A percentile compares a stretch with the other conserved stretches of the same genome.
phyloP scores from a whole-genome alignment of 331 rosid species.

The Acacia pycnantha region DNA sequence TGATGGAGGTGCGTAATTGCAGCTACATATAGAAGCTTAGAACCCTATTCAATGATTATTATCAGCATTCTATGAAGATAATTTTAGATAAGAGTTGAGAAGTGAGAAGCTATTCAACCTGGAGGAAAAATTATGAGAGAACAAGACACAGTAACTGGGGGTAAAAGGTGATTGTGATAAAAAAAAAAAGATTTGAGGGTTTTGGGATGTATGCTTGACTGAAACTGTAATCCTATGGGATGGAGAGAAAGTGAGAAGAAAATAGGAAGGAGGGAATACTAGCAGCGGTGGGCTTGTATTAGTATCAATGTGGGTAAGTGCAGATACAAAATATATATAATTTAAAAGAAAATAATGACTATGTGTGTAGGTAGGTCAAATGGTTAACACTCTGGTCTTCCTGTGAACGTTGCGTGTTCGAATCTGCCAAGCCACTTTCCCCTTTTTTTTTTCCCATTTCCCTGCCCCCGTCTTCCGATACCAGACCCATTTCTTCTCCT shows the following conservation, averaged over 20 bases:
- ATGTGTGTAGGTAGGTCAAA: no score
- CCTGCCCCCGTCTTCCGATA: conserved; percentile 32
- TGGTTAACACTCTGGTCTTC: no score
- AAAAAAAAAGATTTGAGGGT: neutral
- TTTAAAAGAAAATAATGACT: no score
- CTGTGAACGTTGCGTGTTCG: no score
- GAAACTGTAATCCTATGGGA: neutral
- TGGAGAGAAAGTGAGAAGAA: no score
- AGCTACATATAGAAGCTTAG: neutral
- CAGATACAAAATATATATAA: no score
- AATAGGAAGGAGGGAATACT: no score
- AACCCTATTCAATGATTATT: neutral
- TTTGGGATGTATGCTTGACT: neutral
- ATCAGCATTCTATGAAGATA: neutral
- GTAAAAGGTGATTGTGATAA: conserved; percentile 11
- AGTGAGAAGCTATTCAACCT: neutral
- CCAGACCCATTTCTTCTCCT: conserved; percentile 23
- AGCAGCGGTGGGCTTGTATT: no score
- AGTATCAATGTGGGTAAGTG: no score
- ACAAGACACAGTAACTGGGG: neutral
- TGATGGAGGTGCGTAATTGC: neutral
- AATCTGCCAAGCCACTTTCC: no score
- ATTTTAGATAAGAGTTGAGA: neutral
- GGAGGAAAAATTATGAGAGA: neutral
- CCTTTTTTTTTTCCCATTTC: no score